These are phyloP conservation scores for Coniochaeta sp. DNA, from an alignment of 2,329 filamentous ascomycete species.

Conservation along the genomic window DNA sequence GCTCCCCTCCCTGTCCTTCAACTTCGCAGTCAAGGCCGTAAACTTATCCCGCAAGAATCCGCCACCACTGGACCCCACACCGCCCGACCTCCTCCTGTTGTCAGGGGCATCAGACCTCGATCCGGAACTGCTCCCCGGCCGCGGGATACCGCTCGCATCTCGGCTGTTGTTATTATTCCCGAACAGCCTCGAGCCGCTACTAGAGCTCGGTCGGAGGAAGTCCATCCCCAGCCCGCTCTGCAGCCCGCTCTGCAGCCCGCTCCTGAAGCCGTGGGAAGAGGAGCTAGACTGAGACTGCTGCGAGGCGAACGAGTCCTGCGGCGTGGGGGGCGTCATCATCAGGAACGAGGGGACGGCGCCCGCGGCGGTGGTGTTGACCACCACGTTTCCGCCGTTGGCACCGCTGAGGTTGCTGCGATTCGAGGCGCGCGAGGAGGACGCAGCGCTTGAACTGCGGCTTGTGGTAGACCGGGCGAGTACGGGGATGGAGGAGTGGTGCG, in stretches of 20 bases:
- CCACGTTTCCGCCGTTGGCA: slow-evolving; percentile 6
- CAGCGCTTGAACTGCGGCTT: slow-evolving; percentile 47
- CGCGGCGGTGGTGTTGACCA: slow-evolving; percentile 14
- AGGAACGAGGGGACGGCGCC: slow-evolving; percentile 21
- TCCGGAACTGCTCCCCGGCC: slow-evolving; percentile 7
- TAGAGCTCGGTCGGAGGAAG: not conserved
- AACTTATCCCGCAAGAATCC: slow-evolving; percentile 29
- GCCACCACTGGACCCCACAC: slow-evolving; percentile 11
- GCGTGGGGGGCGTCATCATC: slow-evolving; percentile 23
- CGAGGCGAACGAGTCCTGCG: slow-evolving; percentile 10
- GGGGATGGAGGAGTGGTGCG: slow-evolving; percentile 35
- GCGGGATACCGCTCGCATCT: not conserved
- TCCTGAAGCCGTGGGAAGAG: no score
- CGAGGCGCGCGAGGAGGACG: slow-evolving; percentile 24
- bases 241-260: no score
- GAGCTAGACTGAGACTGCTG: slow-evolving; percentile 10
- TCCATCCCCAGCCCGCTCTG: slow-evolving; percentile 9
- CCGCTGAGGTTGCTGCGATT: not conserved
- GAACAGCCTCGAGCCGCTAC: slow-evolving; percentile 1
- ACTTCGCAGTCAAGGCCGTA: slow-evolving; percentile 19
- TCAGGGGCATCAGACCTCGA: slow-evolving; percentile 6
- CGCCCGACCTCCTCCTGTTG: slow-evolving; percentile 16
- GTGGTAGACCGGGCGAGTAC: slow-evolving; percentile 31
- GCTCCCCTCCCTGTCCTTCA: slow-evolving; percentile 16
- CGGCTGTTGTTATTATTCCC: not conserved